Conservation (phyloP, 768 basidiomycete genomes). For the Amanita jacksonii region DNA sequence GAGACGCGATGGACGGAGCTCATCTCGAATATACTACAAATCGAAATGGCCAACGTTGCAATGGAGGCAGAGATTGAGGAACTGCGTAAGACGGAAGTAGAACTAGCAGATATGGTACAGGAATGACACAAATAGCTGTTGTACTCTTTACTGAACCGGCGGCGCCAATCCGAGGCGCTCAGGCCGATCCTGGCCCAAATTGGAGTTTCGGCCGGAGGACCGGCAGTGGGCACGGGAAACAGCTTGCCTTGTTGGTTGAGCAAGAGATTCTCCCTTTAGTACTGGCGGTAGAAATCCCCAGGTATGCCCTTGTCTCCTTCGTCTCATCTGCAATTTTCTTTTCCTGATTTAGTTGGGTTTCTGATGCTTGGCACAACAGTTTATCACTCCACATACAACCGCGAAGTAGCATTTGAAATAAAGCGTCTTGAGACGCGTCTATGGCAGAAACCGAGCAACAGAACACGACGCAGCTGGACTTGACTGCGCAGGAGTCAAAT, state of each 20-base stretch:
- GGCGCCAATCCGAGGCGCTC: too few species aligned
- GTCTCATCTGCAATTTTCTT: neutral
- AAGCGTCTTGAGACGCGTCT: slow-evolving; percentile 70
- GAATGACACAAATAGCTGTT: neutral
- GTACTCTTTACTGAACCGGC: too few species aligned
- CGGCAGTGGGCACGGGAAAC: neutral
- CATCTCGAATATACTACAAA: slow-evolving; percentile 82
- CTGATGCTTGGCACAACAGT: slow-evolving; percentile 1
- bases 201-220: slow-evolving; percentile 10
- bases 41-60: slow-evolving; percentile 91
- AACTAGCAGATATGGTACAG: slow-evolving; percentile 39
- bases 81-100: slow-evolving; percentile 49
- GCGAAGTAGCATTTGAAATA: slow-evolving; percentile 7
- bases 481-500: slow-evolving; percentile 30
- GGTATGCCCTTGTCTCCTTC: slow-evolving; percentile 19
- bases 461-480: slow-evolving; percentile 34
- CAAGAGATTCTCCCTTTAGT: slow-evolving; percentile 12
- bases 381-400: neutral
- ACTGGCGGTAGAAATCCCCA: slow-evolving; percentile 30
- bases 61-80: slow-evolving; percentile 72
- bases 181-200: neutral
- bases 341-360: neutral
- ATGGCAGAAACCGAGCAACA: slow-evolving; percentile 61
- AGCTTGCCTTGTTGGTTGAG: slow-evolving; percentile 7
- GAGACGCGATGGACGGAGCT: slow-evolving; percentile 92